Conservation (phyloP, 495 filamentous ascomycete genomes). For the Aspergillus coremiiformis region DNA sequence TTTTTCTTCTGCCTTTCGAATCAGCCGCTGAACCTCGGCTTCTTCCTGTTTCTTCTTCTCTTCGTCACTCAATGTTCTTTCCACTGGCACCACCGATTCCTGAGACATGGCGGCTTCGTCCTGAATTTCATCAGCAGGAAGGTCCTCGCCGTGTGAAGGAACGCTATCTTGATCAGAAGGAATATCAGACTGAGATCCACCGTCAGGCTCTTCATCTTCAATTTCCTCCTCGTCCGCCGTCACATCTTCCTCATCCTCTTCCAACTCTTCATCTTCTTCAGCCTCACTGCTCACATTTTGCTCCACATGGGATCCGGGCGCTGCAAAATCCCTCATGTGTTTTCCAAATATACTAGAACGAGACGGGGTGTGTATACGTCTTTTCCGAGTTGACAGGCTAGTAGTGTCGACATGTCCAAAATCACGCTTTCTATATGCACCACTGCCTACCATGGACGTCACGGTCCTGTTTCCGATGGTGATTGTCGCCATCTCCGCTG, state of each 20-base stretch:
- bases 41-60: constrained; percentile 62
- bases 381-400: constrained; percentile 19
- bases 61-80: constrained; percentile 52
- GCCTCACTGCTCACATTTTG: constrained; percentile 21
- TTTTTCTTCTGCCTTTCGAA: constrained; percentile 54
- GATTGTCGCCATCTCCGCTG: constrained; percentile 74
- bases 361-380: constrained; percentile 37
- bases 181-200: constrained; percentile 7
- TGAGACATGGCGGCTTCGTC: constrained; percentile 13
- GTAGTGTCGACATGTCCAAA: constrained; percentile 14
- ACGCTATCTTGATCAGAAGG: constrained; percentile 4
- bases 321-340: constrained; percentile 65
- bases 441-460: constrained; percentile 51
- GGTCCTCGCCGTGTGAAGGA: not conserved
- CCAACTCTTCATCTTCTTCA: constrained; percentile 19
- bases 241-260: constrained; percentile 22
- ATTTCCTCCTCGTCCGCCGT: constrained; percentile 9
- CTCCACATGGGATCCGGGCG: constrained; percentile 49
- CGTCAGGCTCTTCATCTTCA: constrained; percentile 15
- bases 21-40: constrained; percentile 54
- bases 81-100: constrained; percentile 21
- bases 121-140: constrained; percentile 9
- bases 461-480: constrained; percentile 78
- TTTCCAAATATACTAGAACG: constrained; percentile 52
- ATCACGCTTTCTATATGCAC: constrained; percentile 33